phyloP scores from a whole-genome alignment of 2,329 filamentous ascomycete species.

The Penicillium sclerotiorum region DNA sequence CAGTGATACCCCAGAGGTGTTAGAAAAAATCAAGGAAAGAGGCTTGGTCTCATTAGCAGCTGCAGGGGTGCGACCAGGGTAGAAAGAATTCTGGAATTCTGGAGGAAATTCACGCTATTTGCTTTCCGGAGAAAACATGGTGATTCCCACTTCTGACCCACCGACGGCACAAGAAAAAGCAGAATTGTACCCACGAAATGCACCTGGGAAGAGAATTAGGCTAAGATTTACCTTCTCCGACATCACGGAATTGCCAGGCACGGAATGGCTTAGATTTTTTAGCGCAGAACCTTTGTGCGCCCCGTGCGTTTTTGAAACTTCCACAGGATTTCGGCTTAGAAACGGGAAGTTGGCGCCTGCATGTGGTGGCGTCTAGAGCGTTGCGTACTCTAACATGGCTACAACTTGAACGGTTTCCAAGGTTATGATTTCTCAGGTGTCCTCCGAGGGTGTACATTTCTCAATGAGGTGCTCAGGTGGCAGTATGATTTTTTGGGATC shows the following conservation, averaged over 20 bases:
- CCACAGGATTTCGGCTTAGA: constrained; percentile 1
- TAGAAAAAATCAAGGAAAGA: not conserved
- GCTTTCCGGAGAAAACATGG: not conserved
- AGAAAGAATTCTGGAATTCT: constrained; percentile 1
- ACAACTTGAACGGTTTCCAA: too few relatives aligned
- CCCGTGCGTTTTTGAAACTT: constrained; percentile 4
- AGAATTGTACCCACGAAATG: too few relatives aligned
- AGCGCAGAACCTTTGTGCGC: not conserved
- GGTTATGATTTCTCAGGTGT: not conserved
- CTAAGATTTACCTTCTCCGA: not conserved
- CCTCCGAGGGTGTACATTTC: not conserved
- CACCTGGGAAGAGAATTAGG: not conserved
- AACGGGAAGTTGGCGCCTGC: not conserved
- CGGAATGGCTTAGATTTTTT: not conserved
- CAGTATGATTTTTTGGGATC: constrained; percentile 1
- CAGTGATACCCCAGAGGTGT: not conserved
- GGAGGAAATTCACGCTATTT: not conserved
- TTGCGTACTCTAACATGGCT: not conserved
- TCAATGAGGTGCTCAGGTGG: not conserved
- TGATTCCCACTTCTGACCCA: not conserved
- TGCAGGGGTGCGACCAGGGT: not conserved
- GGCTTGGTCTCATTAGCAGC: not conserved
- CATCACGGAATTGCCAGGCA: too few relatives aligned
- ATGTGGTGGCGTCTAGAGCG: not conserved
- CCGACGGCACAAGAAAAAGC: not conserved